A percentile compares a stretch with the other conserved stretches of the same genome.
These are phyloP conservation scores for Corymbia calophylla DNA, from an alignment of 441 rosid species.

Conservation along the genomic window DNA sequence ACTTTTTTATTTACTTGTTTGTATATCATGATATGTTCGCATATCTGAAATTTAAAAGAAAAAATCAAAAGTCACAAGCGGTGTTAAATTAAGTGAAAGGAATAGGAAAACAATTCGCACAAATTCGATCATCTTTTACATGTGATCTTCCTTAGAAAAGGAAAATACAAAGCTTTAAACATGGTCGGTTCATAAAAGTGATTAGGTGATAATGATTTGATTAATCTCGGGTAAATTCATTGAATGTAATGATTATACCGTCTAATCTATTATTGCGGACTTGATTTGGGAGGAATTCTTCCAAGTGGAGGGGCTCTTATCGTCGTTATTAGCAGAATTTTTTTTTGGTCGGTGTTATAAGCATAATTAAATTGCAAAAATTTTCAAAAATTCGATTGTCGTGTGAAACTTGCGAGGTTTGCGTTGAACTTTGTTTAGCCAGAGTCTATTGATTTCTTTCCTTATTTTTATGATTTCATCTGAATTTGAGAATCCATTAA, in stretches of 20 bases:
- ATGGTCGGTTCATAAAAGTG: neutral
- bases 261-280: neutral
- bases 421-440: neutral
- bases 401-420: neutral
- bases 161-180: neutral
- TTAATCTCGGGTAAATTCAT: neutral
- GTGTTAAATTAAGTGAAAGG: neutral
- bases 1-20: neutral
- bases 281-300: neutral
- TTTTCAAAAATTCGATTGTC: neutral
- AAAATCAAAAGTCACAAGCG: neutral
- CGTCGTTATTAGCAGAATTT: neutral
- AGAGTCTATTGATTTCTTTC: neutral
- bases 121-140: neutral
- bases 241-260: neutral
- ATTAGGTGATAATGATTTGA: neutral
- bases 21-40: neutral
- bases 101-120: neutral
- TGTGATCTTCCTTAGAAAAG: neutral
- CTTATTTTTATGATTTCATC: neutral
- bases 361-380: neutral
- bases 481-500: neutral
- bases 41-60: neutral
- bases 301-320: neutral
- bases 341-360: no score